These are phyloP conservation scores for Carex arenaria DNA, from an alignment of 202 grass and related monocot genomes.

Conservation along the genomic window DNA sequence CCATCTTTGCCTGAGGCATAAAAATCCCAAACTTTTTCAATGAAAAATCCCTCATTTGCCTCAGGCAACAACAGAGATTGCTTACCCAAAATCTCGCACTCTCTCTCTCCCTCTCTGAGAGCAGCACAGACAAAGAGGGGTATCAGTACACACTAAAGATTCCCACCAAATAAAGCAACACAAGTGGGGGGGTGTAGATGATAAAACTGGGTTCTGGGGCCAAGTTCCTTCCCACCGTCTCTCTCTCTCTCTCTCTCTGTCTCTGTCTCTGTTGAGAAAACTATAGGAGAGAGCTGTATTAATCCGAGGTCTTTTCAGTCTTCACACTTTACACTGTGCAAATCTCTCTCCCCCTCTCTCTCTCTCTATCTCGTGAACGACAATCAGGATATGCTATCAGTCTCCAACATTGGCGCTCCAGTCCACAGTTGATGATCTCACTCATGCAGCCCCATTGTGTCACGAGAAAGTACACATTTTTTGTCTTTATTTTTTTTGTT, in stretches of 20 bases:
- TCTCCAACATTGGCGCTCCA: not conserved
- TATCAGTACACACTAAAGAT: conserved; percentile 24
- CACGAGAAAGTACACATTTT: not conserved
- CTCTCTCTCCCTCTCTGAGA: not conserved
- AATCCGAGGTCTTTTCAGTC: conserved; percentile 14
- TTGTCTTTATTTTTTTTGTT: not conserved
- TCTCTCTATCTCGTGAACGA: conserved; percentile 3
- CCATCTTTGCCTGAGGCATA: not conserved
- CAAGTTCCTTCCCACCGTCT: not conserved
- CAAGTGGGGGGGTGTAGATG: conserved; percentile 14
- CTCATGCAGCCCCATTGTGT: not conserved
- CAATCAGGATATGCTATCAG: not conserved
- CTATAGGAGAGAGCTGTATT: not conserved
- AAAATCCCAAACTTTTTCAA: not conserved
- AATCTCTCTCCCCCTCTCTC: not conserved
- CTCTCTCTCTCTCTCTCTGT: conserved; percentile 16
- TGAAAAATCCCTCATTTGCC: conserved; percentile 8
- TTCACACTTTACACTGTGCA: conserved; percentile 24
- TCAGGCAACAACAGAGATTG: not conserved
- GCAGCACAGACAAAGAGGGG: conserved; percentile 18
- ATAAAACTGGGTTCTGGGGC: not conserved
- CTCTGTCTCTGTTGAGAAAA: conserved; percentile 11
- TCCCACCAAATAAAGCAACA: conserved; percentile 23
- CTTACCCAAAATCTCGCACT: not conserved
- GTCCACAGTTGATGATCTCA: conserved; percentile 7